These are phyloP conservation scores for Rhododendron williamsianum DNA, from an alignment of 148 eudicot species.

Conservation along the genomic window DNA sequence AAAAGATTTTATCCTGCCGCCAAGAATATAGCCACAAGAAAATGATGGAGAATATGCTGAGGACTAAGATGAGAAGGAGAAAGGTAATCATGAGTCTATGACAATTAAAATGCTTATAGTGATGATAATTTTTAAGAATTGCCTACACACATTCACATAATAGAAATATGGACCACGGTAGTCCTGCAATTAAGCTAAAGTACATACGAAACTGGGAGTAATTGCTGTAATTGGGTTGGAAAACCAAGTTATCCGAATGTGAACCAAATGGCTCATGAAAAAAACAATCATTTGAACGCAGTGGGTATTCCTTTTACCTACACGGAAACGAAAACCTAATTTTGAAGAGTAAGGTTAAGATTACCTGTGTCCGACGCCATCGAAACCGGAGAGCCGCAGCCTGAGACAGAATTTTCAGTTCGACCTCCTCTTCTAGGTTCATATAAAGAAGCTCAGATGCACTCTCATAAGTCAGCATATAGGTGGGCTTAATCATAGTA, in stretches of 20 bases:
- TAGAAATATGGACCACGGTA: not conserved
- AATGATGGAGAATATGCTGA: not conserved
- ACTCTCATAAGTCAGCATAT: conserved; percentile 98
- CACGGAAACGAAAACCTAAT: not conserved
- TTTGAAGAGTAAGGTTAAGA: not conserved
- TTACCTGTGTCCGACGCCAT: conserved; percentile 89
- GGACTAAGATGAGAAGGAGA: not conserved
- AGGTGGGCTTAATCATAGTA: conserved; percentile 72
- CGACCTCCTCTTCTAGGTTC: conserved; percentile 82
- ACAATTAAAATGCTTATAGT: not conserved
- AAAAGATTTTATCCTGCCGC: not conserved
- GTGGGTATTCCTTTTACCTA: not conserved
- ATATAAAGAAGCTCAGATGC: conserved; percentile 88
- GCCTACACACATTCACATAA: not conserved
- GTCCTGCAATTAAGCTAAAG: not conserved
- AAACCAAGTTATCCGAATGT: not conserved
- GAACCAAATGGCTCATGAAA: not conserved
- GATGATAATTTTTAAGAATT: not conserved
- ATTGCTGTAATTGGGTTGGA: not conserved
- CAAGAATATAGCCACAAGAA: not conserved
- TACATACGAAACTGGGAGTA: not conserved
- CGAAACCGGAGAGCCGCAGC: conserved; percentile 79
- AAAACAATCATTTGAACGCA: not conserved
- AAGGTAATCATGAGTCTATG: not conserved
- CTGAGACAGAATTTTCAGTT: conserved; percentile 73